Base-by-base conservation (phyloP, 2,329 filamentous ascomycete genomes). In the Cladosporium sp. region DNA sequence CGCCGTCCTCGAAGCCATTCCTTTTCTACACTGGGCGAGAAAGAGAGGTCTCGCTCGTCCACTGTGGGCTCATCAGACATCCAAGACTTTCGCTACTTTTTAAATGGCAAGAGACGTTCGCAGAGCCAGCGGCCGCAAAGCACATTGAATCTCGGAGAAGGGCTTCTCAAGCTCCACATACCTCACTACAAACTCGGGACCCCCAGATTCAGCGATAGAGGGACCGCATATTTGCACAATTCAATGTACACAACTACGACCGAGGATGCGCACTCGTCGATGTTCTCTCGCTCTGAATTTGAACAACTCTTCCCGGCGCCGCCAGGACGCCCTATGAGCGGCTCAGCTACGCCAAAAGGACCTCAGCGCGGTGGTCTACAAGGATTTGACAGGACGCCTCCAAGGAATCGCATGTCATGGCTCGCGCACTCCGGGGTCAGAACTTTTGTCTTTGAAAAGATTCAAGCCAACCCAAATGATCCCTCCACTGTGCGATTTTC, bases 161-260 rank as follows among this genome's bases (percentile, higher is more conserved):
- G 60, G 24, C 54, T 64, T 9, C 54, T 64, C 9, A 60, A 64
- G 47, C 53, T 64, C 34, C 56, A 57, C 13, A 95, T 96, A 44
- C 90, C 91, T 30, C 85, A 88, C 51, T 95, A 91, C 76, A 84
- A 85, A 57, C 74, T 96, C 51, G 91, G 90, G 11, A 87, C 85
- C 1, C 89, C 89, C 15, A 82, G 83, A 52, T 95, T 96, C 68
- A 92, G 86, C 56, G 72, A 80, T 47, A 79, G 80, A 59, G 89
- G 89, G 9, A 90, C 86, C 2, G 83, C 88, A 2, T 79, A 89
- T 55, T 75, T 96, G 56, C 84, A 88, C 54, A 87, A 84, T 57
- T 95, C 91, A n/a, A 84, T 86, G 13, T 88, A 89, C 66, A 82
- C 80, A 9, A 69, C 70, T 47, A 86, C 88, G 2, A 85, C 68